Evolutionary conservation across 805 yeast species (phyloP), one percentile per base, ranked within the genome.

Genomic region (Sugiyamaella mastotermitis): DNA sequence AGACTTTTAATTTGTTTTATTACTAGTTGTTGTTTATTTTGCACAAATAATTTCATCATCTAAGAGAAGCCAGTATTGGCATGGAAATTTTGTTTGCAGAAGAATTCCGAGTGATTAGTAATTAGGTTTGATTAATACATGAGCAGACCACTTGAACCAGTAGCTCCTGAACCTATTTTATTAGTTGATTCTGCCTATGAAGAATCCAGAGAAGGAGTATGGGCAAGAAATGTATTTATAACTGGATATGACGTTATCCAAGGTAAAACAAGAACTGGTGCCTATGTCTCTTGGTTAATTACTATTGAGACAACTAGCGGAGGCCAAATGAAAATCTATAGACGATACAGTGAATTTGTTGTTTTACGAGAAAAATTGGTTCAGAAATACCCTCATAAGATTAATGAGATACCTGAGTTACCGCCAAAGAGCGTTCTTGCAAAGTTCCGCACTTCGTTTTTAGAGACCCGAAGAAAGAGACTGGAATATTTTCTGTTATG

Each of bases 311-410:
- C 71, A 1, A 27, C 49, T 4, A 46, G 45, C 4, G 62, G 58
- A 1, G 52, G 62, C 1, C 43, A 47, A 3, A 66, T 81, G 14
- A 54, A 60, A 31, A 50, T 76, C 3, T 71, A 75, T 52, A 75
- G 72, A 53, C 56, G 95, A 26, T 84, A 80, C 56, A 71, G 76
- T 24, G 90, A 83, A 31, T 72, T 84, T 43, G 78, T 60, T 27
- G 45, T 41, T 22, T 64, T 84, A 24, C 64, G 80, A 18, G 49
- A 49, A 1, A 43, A 48, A 3, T 55, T 81, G 15, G 51, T 49
- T 10, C 33, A 29, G 3, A 60, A 56, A 22, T 70, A 62, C 43
- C 72, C 74, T 0, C 43, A 49, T 1, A 49, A 53, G n/a, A 27
- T 37, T 10, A 48, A 50, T n/a, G 62, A 64, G 40, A 58, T 76